Conservation (phyloP, 2,329 filamentous ascomycete genomes). For the Calonectria honghensis region DNA sequence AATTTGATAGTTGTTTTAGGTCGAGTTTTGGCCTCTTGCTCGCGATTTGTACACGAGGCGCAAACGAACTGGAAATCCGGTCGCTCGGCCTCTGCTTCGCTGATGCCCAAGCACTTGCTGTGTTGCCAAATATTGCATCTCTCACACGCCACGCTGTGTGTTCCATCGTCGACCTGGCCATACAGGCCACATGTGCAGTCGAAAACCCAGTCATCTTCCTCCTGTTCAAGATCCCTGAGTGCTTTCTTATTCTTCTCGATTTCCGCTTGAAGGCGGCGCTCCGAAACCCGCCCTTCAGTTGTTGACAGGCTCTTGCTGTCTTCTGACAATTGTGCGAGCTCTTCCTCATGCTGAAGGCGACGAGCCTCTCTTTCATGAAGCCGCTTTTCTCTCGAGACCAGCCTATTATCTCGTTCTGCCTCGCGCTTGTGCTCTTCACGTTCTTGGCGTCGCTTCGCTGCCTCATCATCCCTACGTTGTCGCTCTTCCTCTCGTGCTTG, state of each 20-base stretch:
- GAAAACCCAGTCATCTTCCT: conserved; percentile 94
- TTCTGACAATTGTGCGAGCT: conserved; percentile 86
- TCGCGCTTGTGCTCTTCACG: conserved; percentile 76
- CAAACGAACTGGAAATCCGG: conserved; percentile 94
- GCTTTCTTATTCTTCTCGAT: conserved; percentile 87
- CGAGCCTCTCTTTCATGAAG: conserved; percentile 90
- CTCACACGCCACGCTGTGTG: conserved; percentile 95
- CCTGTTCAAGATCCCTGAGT: conserved; percentile 80
- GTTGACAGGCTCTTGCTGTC: conserved; percentile 78
- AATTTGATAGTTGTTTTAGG: conserved; percentile 71
- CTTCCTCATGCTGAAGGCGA: conserved; percentile 88
- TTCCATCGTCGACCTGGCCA: conserved; percentile 94
- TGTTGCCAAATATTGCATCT: conserved; percentile 98
- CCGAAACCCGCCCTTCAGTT: conserved; percentile 79
- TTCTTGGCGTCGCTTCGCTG: conserved; percentile 80
- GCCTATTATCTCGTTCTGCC: conserved; percentile 84
- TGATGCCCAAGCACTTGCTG: conserved; percentile 90
- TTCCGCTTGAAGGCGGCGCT: conserved; percentile 86
- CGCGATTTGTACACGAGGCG: conserved; percentile 82
- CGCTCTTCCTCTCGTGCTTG: conserved; percentile 81
- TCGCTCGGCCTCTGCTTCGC: conserved; percentile 85
- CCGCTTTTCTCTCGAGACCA: conserved; percentile 89
- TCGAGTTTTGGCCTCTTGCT: conserved; percentile 78
- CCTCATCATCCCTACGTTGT: conserved; percentile 71
- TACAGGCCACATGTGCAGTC: conserved; percentile 95